phyloP scores from a whole-genome alignment of 176 grass and related monocot genomes.

The Thinopyrum elongatum region DNA sequence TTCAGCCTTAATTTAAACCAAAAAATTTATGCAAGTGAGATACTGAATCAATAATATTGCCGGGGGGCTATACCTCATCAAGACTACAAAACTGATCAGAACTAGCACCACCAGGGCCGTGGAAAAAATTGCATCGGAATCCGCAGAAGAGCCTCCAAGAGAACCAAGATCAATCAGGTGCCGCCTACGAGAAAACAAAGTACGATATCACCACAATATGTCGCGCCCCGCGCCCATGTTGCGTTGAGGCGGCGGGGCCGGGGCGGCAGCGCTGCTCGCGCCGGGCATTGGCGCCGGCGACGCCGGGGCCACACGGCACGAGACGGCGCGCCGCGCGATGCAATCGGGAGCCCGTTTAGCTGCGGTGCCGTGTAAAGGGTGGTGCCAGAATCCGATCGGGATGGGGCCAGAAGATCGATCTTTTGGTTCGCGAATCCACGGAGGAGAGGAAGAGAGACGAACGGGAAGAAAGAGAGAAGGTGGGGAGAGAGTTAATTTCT shows the following conservation, averaged over 20 bases:
- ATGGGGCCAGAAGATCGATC: not conserved
- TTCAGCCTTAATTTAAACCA: too few species aligned
- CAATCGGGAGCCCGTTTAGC: not conserved
- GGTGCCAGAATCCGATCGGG: not conserved
- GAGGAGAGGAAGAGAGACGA: conserved; percentile 2
- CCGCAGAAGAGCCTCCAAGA: not conserved
- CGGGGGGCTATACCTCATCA: conserved; percentile 9
- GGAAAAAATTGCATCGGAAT: conserved; percentile 1
- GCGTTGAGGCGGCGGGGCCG: conserved; percentile 27
- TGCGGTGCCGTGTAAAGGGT: not conserved
- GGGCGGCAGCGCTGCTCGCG: conserved; percentile 22
- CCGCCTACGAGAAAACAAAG: not conserved
- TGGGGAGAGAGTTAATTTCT: conserved; percentile 4
- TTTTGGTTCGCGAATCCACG: conserved; percentile 21
- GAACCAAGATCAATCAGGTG: conserved; percentile 15
- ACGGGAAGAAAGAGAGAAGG: conserved; percentile 21
- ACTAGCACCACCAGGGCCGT: not conserved
- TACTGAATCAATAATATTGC: not conserved
- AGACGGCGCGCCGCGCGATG: not conserved
- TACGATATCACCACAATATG: conserved; percentile 1
- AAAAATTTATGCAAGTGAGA: not conserved
- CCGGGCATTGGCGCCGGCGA: conserved; percentile 19
- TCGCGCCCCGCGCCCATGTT: conserved; percentile 26
- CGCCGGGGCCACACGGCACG: conserved; percentile 7
- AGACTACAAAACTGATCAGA: not conserved